These are phyloP conservation scores for Starmerella stellata DNA, from an alignment of 805 yeast genomes.

Conservation along the genomic window DNA sequence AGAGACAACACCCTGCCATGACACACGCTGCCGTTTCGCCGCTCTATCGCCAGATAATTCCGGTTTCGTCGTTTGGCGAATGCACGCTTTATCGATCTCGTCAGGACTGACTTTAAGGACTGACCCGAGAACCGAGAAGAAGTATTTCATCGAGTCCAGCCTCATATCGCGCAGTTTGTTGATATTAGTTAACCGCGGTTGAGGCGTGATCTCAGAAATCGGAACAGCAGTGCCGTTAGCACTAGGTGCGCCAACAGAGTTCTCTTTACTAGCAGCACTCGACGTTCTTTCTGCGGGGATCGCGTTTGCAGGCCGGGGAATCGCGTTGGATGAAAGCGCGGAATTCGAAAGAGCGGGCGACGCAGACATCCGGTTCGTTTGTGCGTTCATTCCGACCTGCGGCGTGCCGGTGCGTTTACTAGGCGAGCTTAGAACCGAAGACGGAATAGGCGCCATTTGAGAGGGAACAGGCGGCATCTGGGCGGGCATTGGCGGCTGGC, in stretches of 20 bases:
- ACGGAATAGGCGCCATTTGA: too few relatives aligned
- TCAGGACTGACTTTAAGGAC: conserved; percentile 22
- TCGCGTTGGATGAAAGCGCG: too few relatives aligned
- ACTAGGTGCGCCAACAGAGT: neutral
- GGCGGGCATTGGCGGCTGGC: too few relatives aligned
- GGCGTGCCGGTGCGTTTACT: too few relatives aligned
- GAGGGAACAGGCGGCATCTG: too few relatives aligned
- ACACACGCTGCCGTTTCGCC: conserved; percentile 2
- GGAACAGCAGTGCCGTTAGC: neutral
- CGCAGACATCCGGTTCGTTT: too few relatives aligned
- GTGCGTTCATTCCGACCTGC: too few relatives aligned
- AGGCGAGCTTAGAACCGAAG: too few relatives aligned
- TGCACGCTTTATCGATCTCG: conserved; percentile 14
- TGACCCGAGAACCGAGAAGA: conserved; percentile 22
- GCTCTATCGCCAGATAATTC: conserved; percentile 2
- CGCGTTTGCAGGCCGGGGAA: too few relatives aligned
- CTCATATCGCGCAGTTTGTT: conserved; percentile 19
- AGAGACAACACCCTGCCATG: conserved; percentile 18
- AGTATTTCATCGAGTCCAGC: conserved; percentile 20
- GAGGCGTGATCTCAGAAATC: too few relatives aligned
- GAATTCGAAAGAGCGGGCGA: too few relatives aligned
- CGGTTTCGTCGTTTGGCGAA: conserved; percentile 1
- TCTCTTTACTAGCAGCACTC: neutral
- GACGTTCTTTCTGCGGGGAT: neutral
- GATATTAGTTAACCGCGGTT: conserved; percentile 15